Conservation (phyloP, 352 stramenopile genomes). For the Nothophytophthora sp. region DNA sequence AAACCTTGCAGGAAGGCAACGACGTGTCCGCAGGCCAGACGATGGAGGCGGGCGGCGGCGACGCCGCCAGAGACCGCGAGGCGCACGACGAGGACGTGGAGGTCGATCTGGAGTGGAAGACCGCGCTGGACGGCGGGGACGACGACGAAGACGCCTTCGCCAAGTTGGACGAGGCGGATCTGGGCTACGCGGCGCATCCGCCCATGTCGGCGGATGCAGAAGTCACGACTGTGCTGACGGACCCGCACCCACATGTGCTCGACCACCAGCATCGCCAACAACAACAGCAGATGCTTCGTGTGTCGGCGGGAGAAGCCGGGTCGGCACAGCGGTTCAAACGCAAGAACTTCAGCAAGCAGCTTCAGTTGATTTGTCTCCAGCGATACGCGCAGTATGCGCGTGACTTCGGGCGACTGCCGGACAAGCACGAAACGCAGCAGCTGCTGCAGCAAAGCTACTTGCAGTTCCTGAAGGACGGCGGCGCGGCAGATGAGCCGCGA, state of each 20-base stretch:
- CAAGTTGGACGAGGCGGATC: constrained; percentile 37
- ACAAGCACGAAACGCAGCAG: constrained; percentile 48
- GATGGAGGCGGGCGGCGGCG: constrained; percentile 14
- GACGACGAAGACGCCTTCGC: constrained; percentile 51
- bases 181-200: constrained; percentile 17
- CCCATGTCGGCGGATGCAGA: not conserved
- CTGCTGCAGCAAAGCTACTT: constrained; percentile 55
- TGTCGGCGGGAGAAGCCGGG: constrained; percentile 1
- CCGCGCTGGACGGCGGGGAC: constrained; percentile 30
- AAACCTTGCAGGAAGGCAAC: constrained; percentile 1
- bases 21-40: constrained; percentile 9
- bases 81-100: constrained; percentile 44
- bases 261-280: constrained; percentile 16
- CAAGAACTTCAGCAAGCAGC: constrained; percentile 71
- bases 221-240: not conserved
- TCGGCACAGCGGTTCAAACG: constrained; percentile 42
- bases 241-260: constrained; percentile 2
- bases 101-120: constrained; percentile 52
- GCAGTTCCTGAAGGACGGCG: constrained; percentile 57
- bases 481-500: constrained; percentile 43
- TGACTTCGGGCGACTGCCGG: constrained; percentile 34
- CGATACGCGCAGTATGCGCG: constrained; percentile 50
- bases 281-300: not conserved
- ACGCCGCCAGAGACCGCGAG: too few relatives aligned
- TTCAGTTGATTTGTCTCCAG: constrained; percentile 63